Conservation (phyloP, 331 rosid genomes). For the Saraca asoca region DNA sequence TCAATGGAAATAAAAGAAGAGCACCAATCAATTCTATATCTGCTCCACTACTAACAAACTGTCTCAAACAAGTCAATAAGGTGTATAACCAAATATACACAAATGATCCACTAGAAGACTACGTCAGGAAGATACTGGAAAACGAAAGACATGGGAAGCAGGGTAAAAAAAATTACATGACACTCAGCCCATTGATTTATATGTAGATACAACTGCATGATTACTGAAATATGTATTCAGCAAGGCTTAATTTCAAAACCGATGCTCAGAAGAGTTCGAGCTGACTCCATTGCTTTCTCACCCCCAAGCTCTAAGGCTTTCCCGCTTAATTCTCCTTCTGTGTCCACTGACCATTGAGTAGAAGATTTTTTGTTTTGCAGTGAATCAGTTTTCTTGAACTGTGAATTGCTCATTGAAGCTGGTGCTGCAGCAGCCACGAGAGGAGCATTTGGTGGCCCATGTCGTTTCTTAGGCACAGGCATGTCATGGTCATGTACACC, state of each 20-base stretch:
- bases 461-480: slow-evolving; percentile 98
- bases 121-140: neutral
- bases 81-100: slow-evolving; percentile 56
- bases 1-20: neutral
- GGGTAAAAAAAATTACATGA: slow-evolving; percentile 27
- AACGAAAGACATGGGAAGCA: slow-evolving; percentile 20
- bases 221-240: slow-evolving; percentile 46
- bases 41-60: slow-evolving; percentile 44
- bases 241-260: slow-evolving; percentile 98
- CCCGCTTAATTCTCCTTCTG: slow-evolving; percentile 82
- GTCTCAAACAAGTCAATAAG: slow-evolving; percentile 45
- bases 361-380: slow-evolving; percentile 47
- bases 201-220: slow-evolving; percentile 45
- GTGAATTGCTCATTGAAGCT: slow-evolving; percentile 66
- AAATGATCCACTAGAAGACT: slow-evolving; percentile 43
- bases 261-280: slow-evolving; percentile 92
- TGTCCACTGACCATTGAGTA: slow-evolving; percentile 83
- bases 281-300: slow-evolving; percentile 97
- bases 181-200: slow-evolving; percentile 41
- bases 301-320: slow-evolving; percentile 84
- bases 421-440: slow-evolving; percentile 93
- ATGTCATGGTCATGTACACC: slow-evolving; percentile 93
- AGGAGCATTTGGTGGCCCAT: slow-evolving; percentile 83
- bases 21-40: slow-evolving; percentile 43
- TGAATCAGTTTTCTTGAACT: slow-evolving; percentile 45